Base-by-base conservation (phyloP, 805 yeast genomes). In the Danielia reshetovae region DNA sequence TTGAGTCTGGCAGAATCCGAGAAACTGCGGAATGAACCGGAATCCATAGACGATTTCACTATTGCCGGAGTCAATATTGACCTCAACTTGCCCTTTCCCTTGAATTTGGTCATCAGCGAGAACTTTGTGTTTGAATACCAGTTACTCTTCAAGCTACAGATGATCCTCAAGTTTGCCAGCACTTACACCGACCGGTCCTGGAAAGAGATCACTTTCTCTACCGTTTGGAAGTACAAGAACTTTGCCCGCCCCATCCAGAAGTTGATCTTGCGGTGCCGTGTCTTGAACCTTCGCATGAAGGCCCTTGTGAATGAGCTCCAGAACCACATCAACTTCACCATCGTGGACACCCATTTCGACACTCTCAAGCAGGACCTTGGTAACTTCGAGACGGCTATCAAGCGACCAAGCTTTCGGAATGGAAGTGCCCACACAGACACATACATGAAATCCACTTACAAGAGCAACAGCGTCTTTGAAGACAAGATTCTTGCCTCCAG, bases 41-140 rank as follows among this genome's bases (percentile, higher is more conserved):
- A 36, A 12, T 13, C 32, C 4, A 19, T 29, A 41, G 51, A 31
- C 30, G 52, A 65, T 18, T 67, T 65, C 29, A 51, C 76, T 2
- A 64, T 81, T 2, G 65, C 78, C 30, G 71, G 72, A 32, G 54
- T 82, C 8, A 75, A 74, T 38, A 57, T 82, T 29, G 77, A 79
- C 27, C 40, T 81, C 6, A 58, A 70, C n/a, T 57, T 89, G 15
- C 96, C 97, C 3, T 93, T 86, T 53, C 99, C 99, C 0, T 59
- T 87, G 31, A 87, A 87, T 49, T 65, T 90, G 17, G 68, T 93
- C 1, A 62, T 87, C 1, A 77, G 84, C 12, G 74, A 79, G 35
- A 81, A 87, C 11, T 77, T 81, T 17, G 64, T 86, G 12, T 71
- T 79, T 31, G 86, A 93, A 43, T 87, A 82, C 52, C 96, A 90